Evolutionary conservation across 192 early-diverging fungal genomes (phyloP), one percentile per base, ranked within the genome.

Genomic region (Podila minutissima): DNA sequence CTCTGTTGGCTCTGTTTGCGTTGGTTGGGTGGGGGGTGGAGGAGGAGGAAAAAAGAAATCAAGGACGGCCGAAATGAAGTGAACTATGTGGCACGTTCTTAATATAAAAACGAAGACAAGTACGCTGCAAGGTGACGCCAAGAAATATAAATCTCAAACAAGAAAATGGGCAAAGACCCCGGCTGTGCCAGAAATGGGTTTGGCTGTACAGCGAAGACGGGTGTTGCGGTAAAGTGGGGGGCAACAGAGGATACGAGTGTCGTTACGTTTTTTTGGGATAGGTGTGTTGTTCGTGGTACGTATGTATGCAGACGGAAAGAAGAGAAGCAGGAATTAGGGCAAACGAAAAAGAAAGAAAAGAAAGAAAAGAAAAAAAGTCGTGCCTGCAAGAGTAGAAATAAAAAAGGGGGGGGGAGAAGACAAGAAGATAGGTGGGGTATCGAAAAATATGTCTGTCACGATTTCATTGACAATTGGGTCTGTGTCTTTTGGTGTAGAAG

Each of bases 281-380:
- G 41, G 41, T 17, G 41, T 46, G 12, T 4, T 46, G 41, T 17
- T 46, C 41, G 41, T 46, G 41, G 41, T 46, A 46, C 2, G 41
- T 15, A 46, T 15, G 41, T 15, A 46, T 46, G 41, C 41, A 46
- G 41, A 46, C 12, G 41, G 41, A 4, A 46, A 13, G 2, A 46
- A 46, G 41, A 11, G 41, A 46, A 46, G 41, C 41, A 17, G 41
- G 41, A 15, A 46, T 46, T 46, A 46, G 41, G 62, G 62, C 26
- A 49, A 26, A 46, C 10, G n/a, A 4, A 64, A 24, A 46, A 33
- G 31, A 11, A 22, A 29, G 37, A 62, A 48, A 61, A 13, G 35
- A 41, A 62, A 60, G 28, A 33, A 51, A 53, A 48, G 50, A 62
- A 41, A 62, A 60, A 49, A 33, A 51, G 41, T 46, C 41, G 28